Evolutionary conservation across 495 filamentous ascomycete genomes (phyloP).

Genomic region (Oidiodendron maius): DNA sequence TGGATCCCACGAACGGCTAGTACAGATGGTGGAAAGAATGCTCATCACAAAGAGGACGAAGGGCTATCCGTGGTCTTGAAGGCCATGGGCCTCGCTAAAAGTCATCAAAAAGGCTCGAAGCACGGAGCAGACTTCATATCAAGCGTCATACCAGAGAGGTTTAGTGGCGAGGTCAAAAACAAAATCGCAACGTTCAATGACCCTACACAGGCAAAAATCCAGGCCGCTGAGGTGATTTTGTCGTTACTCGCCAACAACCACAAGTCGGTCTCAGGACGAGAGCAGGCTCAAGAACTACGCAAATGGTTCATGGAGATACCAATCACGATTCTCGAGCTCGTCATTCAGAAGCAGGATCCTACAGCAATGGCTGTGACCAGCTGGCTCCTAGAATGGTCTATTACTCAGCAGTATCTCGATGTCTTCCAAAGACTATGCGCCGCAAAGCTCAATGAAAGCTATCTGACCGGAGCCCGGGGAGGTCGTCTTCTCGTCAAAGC

Average conservation of each 20-base stretch:
- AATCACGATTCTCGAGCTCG: slow-evolving; percentile 7
- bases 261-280: slow-evolving; percentile 3
- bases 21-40: slow-evolving; percentile 3
- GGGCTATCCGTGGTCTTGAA: slow-evolving; percentile 3
- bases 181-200: slow-evolving; percentile 3
- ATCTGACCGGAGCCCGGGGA: slow-evolving; percentile 4
- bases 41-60: background rate
- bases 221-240: slow-evolving; percentile 7
- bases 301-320: slow-evolving; percentile 5
- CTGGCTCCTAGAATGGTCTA: slow-evolving; percentile 5
- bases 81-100: slow-evolving; percentile 4
- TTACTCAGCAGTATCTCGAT: slow-evolving; percentile 1
- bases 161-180: no score
- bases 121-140: no score
- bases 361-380: slow-evolving; percentile 4
- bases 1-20: slow-evolving; percentile 5
- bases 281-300: slow-evolving; percentile 3
- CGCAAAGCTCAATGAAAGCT: slow-evolving; percentile 8
- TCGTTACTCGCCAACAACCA: slow-evolving; percentile 5
- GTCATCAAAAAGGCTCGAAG: slow-evolving; percentile 6
- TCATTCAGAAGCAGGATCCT: slow-evolving; percentile 7
- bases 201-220: slow-evolving; percentile 3
- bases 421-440: slow-evolving; percentile 6
- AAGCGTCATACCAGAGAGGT: no score
- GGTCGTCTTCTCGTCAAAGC: slow-evolving; percentile 5